These are phyloP conservation scores for Solioccasus polychromus DNA, from an alignment of 768 basidiomycete species.

Conservation along the genomic window DNA sequence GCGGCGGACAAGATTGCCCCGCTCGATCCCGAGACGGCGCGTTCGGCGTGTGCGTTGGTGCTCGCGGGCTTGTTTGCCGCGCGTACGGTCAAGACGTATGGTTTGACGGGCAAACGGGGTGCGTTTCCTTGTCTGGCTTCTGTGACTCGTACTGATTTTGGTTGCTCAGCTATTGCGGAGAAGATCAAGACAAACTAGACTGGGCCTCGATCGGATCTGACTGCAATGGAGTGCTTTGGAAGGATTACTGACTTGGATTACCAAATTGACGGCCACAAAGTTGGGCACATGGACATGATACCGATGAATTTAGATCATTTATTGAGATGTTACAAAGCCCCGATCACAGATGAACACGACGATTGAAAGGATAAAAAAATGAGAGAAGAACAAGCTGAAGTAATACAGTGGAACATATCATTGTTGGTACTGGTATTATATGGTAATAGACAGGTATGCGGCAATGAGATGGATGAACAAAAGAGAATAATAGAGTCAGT, in stretches of 20 bases:
- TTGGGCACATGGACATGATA: not conserved
- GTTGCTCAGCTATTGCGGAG: conserved; percentile 6
- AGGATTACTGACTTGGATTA: conserved; percentile 1
- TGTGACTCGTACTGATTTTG: not conserved
- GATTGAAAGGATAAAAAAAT: too few species aligned
- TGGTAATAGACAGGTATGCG: not conserved
- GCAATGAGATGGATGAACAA: too few species aligned
- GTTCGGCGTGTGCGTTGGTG: conserved; percentile 69
- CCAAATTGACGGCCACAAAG: not conserved
- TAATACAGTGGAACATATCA: not conserved
- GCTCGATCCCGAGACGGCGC: conserved; percentile 60
- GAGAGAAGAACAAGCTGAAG: too few species aligned
- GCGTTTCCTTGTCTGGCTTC: not conserved
- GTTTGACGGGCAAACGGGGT: conserved; percentile 22
- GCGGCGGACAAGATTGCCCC: conserved; percentile 38
- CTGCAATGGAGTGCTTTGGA: not conserved
- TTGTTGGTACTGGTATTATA: conserved; percentile 15
- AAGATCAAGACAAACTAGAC: conserved; percentile 30
- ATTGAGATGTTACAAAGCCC: conserved; percentile 14
- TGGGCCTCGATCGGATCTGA: not conserved
- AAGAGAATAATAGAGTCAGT: conserved; percentile 9
- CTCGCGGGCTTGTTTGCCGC: conserved; percentile 59
- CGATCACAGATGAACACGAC: not conserved
- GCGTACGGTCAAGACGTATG: conserved; percentile 66
- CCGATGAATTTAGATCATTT: conserved; percentile 3